These are phyloP conservation scores for Chalaropsis ovoidea DNA, from an alignment of 2,329 filamentous ascomycete genomes.

Conservation along the genomic window DNA sequence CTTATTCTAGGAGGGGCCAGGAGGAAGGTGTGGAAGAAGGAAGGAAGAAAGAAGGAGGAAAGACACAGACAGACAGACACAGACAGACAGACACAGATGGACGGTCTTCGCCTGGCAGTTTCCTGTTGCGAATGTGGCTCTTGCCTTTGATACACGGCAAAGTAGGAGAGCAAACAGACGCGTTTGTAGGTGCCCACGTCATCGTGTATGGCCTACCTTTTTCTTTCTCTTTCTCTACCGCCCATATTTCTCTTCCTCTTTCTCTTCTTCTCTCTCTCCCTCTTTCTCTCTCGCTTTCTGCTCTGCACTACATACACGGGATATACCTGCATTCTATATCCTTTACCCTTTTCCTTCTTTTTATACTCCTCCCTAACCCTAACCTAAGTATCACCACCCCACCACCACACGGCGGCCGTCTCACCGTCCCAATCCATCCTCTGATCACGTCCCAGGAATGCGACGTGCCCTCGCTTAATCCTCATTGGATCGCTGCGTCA, in stretches of 20 bases:
- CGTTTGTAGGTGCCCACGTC: neutral
- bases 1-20: neutral
- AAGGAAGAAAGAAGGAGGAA: conserved; percentile 10
- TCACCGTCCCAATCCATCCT: neutral
- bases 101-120: neutral
- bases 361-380: neutral
- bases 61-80: neutral
- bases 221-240: neutral
- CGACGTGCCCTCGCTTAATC: conserved; percentile 14
- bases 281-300: neutral
- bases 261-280: neutral
- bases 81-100: neutral
- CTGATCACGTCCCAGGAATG: conserved; percentile 7
- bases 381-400: neutral
- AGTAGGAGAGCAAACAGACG: neutral
- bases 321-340: neutral
- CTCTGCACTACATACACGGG: neutral
- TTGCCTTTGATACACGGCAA: neutral
- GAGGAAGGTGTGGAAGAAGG: neutral
- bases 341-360: neutral
- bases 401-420: neutral
- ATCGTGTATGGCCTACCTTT: neutral
- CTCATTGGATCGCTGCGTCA: conserved; percentile 10
- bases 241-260: neutral
- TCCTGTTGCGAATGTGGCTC: neutral